phyloP scores from a whole-genome alignment of 441 rosid genomes.

The Euphorbia corollata region DNA sequence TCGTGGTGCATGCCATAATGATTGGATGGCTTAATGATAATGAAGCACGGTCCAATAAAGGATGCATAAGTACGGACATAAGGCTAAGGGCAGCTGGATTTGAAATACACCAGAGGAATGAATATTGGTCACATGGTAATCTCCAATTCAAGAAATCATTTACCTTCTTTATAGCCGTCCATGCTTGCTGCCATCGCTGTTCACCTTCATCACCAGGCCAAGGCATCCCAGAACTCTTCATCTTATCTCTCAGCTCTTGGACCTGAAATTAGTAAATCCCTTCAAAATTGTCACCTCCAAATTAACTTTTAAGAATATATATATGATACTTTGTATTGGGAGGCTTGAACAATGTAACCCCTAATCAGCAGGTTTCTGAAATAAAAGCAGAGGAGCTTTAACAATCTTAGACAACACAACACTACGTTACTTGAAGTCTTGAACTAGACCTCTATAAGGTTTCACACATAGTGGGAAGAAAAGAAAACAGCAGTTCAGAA shows the following conservation, averaged over 20 bases:
- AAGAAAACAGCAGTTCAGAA: not conserved
- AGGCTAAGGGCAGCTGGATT: not conserved
- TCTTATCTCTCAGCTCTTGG: constrained; percentile 69
- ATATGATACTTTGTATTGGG: no score
- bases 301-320: not conserved
- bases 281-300: constrained; percentile 12
- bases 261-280: constrained; percentile 42
- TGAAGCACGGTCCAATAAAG: not conserved
- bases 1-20: not conserved
- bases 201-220: constrained; percentile 99
- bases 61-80: no score
- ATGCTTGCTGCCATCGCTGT: constrained; percentile 84
- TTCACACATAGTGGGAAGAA: not conserved
- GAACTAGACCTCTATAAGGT: not conserved
- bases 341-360: not conserved
- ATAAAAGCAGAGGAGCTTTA: constrained; percentile 11
- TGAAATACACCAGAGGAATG: not conserved
- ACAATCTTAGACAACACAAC: not conserved
- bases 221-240: constrained; percentile 85
- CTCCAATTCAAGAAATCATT: constrained; percentile 6
- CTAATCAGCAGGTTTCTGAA: constrained; percentile 10
- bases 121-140: not conserved
- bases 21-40: not conserved
- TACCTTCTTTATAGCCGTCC: constrained; percentile 96
- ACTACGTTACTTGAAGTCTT: not conserved